Base-by-base conservation (phyloP, 768 basidiomycete genomes). In the Lactifluus subvellereus region DNA sequence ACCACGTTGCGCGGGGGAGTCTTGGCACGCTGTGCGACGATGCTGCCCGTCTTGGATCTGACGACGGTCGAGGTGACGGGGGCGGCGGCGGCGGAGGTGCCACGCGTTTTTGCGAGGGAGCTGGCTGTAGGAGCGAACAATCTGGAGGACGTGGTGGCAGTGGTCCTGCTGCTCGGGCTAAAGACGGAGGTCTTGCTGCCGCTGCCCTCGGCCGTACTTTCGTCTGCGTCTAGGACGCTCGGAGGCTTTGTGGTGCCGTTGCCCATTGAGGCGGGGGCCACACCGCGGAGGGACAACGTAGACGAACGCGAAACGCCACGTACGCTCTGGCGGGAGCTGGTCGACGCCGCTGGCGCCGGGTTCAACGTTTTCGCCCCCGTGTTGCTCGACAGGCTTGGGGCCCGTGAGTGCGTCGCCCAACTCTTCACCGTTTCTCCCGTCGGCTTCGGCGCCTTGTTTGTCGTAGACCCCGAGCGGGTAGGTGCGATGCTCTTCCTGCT, bases 201-300 rank as follows among this genome's bases (percentile, higher is more conserved):
- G 27, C 2, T 22, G 27, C 20, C 57, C 20, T 38, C 57, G 6
- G 51, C 51, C 14, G 30, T 33, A 35, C 50, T 7, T 40, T 43
- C 37, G 10, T 33, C 33, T 13, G 8, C 33, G 6, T 22, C 20
- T 18, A 9, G 27, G 18, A 27, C 50, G 7, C 9, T 30, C 42
- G 47, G 16, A 5, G 27, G 14, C 20, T 40, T 57, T 7, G 49
- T 43, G n/a, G 42, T 14, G 35, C 68, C 69, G 14, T 57, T 52
- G 55, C 50, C 68, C 20, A 53, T 18, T 30, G 53, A 22, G 11
- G 66, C 54, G 11, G 62, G 52, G 6, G 48, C 58, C 18, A 66
- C 37, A 30, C 74, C 70, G n/a, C 71, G 69, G 13, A 83, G 71
- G 0, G 83, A 82, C 0, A 71, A 61, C 16, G 70, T 68, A 53